Evolutionary conservation across 176 grass and related monocot genomes (phyloP).

Genomic region (Ampelocalamus luodianensis): DNA sequence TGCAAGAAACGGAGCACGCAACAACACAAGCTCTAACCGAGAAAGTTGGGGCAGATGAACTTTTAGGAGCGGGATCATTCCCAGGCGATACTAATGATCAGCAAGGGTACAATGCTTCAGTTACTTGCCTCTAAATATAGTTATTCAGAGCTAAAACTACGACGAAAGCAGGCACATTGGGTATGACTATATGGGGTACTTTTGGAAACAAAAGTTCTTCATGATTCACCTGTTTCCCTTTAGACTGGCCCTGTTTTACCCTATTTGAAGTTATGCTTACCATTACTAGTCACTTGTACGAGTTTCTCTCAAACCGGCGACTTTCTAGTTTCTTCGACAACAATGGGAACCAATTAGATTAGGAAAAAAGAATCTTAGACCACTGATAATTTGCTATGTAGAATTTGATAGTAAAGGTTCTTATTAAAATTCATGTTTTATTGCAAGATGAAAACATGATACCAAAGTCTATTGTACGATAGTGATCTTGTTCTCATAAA

Average conservation of each 20-base stretch:
- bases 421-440: too few relatives aligned
- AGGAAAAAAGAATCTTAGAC: too few relatives aligned
- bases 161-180: neutral
- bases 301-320: neutral
- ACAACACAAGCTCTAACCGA: slow-evolving; percentile 90
- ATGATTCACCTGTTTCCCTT: neutral
- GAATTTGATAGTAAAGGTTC: too few relatives aligned
- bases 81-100: slow-evolving; percentile 58
- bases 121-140: slow-evolving; percentile 22
- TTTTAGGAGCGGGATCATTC: slow-evolving; percentile 71
- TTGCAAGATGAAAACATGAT: too few relatives aligned
- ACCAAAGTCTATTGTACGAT: too few relatives aligned
- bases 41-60: slow-evolving; percentile 88
- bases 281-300: neutral
- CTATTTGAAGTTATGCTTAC: neutral
- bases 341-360: too few relatives aligned
- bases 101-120: slow-evolving; percentile 49
- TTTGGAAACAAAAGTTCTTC: neutral
- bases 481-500: too few relatives aligned
- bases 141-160: neutral
- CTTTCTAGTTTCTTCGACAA: neutral
- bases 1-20: too few relatives aligned
- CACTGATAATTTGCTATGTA: too few relatives aligned
- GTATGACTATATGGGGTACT: neutral
- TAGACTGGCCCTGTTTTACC: neutral